Base-by-base conservation (phyloP, 2,329 filamentous ascomycete genomes). In the Didymella exigua region DNA sequence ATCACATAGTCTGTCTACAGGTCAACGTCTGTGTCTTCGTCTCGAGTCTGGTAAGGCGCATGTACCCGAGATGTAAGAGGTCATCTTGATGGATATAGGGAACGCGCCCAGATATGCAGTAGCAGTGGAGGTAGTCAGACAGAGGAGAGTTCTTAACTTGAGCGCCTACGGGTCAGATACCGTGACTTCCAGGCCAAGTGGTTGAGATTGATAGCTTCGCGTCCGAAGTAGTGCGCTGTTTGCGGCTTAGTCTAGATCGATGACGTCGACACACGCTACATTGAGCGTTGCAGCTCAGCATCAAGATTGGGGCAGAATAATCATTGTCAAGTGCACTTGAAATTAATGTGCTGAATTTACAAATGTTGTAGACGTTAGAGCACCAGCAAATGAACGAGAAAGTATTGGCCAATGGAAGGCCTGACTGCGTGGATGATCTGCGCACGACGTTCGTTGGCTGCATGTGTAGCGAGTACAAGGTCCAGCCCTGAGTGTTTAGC, bases 1-100 rank as follows among this genome's bases (percentile, higher is more conserved):
- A 64, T 62, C 18, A 71, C 58, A 49, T 66, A 62, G 40, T 65
- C 69, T 72, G 38, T 40, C 5, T 33, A 27, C 16, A 16, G 13
- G 23, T 18, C 26, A 21, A 5, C 33, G 0, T 14, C 40, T 9
- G 1, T 33, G 7, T 23, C 27, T 5, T 11, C 9, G 11, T 41
- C 23, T 29, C 19, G 14, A 10, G 26, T n/a, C 4, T 21, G 5
- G 29, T 26, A 13, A 14, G 11, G 43, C 24, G 49, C 21, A 24
- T 36, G 29, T 70, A 71, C 70, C 65, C 46, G 70, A 71, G 19
- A 72, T 61, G 61, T 67, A 64, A 5, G 36, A 38, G 52, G 71
- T 72, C 70, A 73, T 73, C 30, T 45, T 67, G 60, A 24, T 4
- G 37, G 37, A 8, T 41, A 30, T 14, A 23, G 31, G 34, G 5